Evolutionary conservation across 2,329 filamentous ascomycete genomes (phyloP).

Genomic region (Exophiala oligosperma): DNA sequence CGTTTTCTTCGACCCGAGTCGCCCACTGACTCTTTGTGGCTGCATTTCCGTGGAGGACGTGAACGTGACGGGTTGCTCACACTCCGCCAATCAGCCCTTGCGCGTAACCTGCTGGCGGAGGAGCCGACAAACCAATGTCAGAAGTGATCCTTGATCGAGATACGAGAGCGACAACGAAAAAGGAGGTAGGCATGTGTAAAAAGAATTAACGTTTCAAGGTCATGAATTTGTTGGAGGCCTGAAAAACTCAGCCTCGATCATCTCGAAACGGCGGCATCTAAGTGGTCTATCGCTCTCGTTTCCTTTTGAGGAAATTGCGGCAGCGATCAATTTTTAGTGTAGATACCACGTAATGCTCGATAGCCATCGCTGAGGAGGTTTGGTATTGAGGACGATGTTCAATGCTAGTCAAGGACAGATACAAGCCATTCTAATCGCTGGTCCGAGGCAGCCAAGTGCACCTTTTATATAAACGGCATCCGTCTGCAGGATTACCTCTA

Average conservation of each 20-base stretch:
- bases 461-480: too few relatives aligned
- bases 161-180: background rate
- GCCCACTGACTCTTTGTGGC: background rate
- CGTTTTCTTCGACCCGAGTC: background rate
- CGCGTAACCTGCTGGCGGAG: background rate
- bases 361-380: background rate
- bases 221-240: background rate
- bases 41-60: background rate
- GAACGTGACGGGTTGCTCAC: background rate
- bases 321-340: background rate
- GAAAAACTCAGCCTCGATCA: background rate
- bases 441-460: background rate
- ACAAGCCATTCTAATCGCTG: too few relatives aligned
- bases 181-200: background rate
- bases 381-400: background rate
- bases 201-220: background rate
- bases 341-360: background rate
- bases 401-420: background rate
- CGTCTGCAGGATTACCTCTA: background rate
- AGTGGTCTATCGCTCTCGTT: background rate
- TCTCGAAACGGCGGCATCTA: background rate
- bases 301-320: background rate
- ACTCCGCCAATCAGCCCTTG: background rate
- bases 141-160: background rate
- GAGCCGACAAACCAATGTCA: background rate